Evolutionary conservation across 2,329 filamentous ascomycete species (phyloP), one percentile per base, ranked within the genome.

Genomic region (Thielaviopsis euricoi): DNA sequence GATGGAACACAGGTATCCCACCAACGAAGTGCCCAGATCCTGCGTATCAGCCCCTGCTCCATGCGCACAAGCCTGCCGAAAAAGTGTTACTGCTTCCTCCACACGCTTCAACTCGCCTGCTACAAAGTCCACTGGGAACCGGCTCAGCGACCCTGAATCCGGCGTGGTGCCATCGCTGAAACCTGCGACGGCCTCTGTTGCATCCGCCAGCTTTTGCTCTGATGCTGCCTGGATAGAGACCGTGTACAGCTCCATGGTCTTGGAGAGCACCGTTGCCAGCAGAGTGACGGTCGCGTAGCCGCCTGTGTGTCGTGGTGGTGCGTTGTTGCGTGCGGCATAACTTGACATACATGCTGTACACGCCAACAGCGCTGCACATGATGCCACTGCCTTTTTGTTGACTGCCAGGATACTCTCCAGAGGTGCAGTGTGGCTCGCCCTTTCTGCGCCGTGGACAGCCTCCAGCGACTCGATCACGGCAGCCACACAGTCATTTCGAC

Each of bases 371-470:
- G 68, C 66, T 0, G 71, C 69, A 60, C 75, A 77, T n/a, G 68
- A 71, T 49, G 75, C 73, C 13, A 78, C 71, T 0, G 75, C 76
- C 60, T 72, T 74, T 22, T 71, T 69, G 63, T 76, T 77, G 40
- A 75, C 66, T 12, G 67, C 69, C 3, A 77, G 65, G 3, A 76
- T 71, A 2, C 71, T 62, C 54, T 76, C 74, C 57, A 77, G 74
- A 0, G 73, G 68, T 0, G 71, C 71, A 0, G 66, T 62, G 19
- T 9, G 43, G 1, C 66, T 62, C 0, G 71, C 70, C 3, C 67
- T 67, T 0, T 72, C 71, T 7, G 71, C 70, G 57, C 74, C 73
- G 65, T 76, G 74, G 6, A 78, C 67, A 7, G 71, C 70, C 58
- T 76, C 70, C 0, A 78, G 68, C 3, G 74, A 71, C 58, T 76